Percentiles rank a stretch among this genome's conserved stretches.
These are phyloP conservation scores for Plantago major DNA, from an alignment of 257 asterid genomes.

Conservation along the genomic window DNA sequence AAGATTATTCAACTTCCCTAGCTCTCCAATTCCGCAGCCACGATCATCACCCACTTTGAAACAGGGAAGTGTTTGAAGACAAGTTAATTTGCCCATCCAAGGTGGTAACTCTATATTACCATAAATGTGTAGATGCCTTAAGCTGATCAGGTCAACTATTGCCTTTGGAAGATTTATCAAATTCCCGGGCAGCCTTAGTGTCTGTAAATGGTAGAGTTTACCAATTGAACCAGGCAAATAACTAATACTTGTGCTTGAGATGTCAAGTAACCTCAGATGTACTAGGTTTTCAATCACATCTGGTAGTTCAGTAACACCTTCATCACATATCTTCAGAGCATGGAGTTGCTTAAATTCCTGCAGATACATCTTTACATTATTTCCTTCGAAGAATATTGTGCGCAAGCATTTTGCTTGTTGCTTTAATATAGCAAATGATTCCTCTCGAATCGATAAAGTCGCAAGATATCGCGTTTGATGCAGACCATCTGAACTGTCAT, in stretches of 20 bases:
- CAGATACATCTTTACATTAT: neutral
- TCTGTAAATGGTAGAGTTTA: constrained; percentile 7
- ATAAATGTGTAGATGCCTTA: constrained; percentile 22
- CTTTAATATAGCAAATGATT: too few relatives aligned
- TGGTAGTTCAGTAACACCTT: constrained; percentile 13
- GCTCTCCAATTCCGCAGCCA: too few relatives aligned
- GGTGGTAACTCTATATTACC: neutral
- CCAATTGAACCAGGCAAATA: neutral
- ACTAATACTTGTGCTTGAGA: neutral
- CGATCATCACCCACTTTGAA: constrained; percentile 7
- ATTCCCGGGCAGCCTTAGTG: neutral
- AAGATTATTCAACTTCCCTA: neutral
- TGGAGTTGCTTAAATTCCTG: constrained; percentile 4
- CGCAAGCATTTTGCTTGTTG: too few relatives aligned
- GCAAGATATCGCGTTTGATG: neutral
- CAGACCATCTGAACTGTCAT: neutral
- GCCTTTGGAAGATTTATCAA: constrained; percentile 2
- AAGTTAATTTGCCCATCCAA: constrained; percentile 23
- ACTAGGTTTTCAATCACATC: neutral
- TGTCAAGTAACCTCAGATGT: neutral
- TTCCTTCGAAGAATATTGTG: constrained; percentile 12
- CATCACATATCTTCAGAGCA: constrained; percentile 10
- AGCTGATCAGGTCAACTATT: constrained; percentile 14
- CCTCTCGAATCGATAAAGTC: too few relatives aligned
- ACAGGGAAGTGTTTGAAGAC: constrained; percentile 20